Evolutionary conservation across 129 eudicot genomes (phyloP).

Genomic region (Pulicaria dysenterica): DNA sequence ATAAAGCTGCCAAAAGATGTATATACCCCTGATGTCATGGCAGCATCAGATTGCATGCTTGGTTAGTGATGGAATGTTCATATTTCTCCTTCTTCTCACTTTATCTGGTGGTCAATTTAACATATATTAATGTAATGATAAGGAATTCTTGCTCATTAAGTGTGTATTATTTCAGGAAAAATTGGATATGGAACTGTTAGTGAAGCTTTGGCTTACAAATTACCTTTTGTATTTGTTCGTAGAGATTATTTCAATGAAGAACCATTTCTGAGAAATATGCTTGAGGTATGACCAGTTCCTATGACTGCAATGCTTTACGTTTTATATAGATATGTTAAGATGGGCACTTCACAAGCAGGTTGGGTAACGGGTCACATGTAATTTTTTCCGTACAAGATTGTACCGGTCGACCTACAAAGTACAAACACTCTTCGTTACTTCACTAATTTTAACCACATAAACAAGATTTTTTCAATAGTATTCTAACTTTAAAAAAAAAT

Average conservation of each 20-base stretch:
- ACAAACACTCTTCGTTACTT: not conserved
- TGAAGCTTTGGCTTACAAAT: conserved; percentile 90
- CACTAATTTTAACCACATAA: not conserved
- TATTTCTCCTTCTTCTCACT: not conserved
- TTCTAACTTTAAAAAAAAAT: not conserved
- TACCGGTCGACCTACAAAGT: not conserved
- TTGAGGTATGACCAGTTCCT: conserved; percentile 60
- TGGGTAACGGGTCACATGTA: not conserved
- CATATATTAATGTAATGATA: not conserved
- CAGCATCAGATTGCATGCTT: conserved; percentile 99
- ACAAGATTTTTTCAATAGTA: not conserved
- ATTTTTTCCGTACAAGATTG: not conserved
- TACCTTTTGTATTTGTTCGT: conserved; percentile 96
- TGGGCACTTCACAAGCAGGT: conserved; percentile 6
- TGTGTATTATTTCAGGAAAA: conserved; percentile 61
- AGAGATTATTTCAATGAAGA: conserved; percentile 99
- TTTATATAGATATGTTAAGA: not conserved
- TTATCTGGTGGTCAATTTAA: not conserved
- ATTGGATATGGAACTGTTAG: conserved; percentile 98
- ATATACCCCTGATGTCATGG: conserved; percentile 94
- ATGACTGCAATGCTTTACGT: not conserved
- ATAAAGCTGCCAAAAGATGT: conserved; percentile 86
- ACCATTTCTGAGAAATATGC: conserved; percentile 97
- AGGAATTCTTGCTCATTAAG: conserved; percentile 25
- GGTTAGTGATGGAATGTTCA: conserved; percentile 54